These are phyloP conservation scores for Phaeotremella skinneri DNA, from an alignment of 768 basidiomycete genomes.

Conservation along the genomic window DNA sequence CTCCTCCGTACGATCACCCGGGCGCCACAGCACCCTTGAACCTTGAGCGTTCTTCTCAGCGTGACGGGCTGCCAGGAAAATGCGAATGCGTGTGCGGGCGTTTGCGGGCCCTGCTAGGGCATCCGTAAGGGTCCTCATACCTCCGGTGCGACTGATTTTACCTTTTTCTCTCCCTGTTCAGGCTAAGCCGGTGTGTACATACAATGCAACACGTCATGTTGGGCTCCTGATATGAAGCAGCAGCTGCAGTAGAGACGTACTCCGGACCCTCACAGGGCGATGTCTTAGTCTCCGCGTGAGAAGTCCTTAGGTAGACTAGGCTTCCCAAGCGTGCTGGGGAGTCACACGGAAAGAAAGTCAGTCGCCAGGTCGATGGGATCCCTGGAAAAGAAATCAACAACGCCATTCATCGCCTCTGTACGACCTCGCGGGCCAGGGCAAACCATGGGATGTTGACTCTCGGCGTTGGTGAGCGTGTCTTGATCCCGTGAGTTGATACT, in stretches of 20 bases:
- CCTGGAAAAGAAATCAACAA: conserved; percentile 5
- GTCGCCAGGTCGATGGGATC: not conserved
- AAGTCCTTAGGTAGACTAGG: too few relatives aligned
- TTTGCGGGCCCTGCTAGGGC: too few relatives aligned
- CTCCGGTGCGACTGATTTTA: conserved; percentile 4
- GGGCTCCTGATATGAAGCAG: too few relatives aligned
- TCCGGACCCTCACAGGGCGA: too few relatives aligned
- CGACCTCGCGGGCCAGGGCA: not conserved
- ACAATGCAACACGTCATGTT: not conserved
- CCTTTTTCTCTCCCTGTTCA: conserved; percentile 1
- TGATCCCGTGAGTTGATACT: conserved; percentile 1
- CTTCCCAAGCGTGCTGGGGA: not conserved
- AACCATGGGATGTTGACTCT: not conserved
- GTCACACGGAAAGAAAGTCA: not conserved
- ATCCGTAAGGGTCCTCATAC: too few relatives aligned
- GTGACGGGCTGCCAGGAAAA: too few relatives aligned
- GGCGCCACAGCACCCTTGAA: too few relatives aligned
- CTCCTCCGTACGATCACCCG: too few relatives aligned
- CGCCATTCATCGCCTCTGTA: not conserved
- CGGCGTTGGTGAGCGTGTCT: not conserved
- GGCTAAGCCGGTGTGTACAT: not conserved
- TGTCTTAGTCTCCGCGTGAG: too few relatives aligned
- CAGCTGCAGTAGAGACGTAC: too few relatives aligned
- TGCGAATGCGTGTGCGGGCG: too few relatives aligned
- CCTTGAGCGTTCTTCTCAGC: too few relatives aligned